Evolutionary conservation across 345 rosid genomes (phyloP).

Genomic region (Salix exigua): DNA sequence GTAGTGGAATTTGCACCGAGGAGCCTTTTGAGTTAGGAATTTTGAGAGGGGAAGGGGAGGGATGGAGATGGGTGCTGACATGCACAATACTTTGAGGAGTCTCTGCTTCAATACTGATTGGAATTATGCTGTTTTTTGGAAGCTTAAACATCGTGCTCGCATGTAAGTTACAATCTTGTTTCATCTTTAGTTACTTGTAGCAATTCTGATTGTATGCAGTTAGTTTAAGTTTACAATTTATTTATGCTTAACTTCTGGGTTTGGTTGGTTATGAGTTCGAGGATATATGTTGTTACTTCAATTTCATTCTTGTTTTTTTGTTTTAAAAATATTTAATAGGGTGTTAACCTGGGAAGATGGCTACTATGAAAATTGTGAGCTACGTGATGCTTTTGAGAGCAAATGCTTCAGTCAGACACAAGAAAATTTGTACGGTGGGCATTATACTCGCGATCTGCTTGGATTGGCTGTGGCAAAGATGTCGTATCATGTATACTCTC

Average conservation of each 20-base stretch:
- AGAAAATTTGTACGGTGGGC: constrained; percentile 37
- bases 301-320: background rate
- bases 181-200: background rate
- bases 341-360: constrained; percentile 89
- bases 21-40: constrained; percentile 9
- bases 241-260: background rate
- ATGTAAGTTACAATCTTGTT: constrained; percentile 41
- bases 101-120: constrained; percentile 74
- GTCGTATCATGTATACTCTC: constrained; percentile 78
- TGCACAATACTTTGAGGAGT: constrained; percentile 56
- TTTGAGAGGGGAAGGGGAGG: constrained; percentile 4
- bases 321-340: constrained; percentile 32
- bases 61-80: constrained; percentile 47
- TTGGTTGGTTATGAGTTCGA: background rate
- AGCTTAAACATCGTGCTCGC: constrained; percentile 68
- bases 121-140: constrained; percentile 91
- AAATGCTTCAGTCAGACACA: constrained; percentile 35
- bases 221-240: background rate
- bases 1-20: background rate
- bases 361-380: constrained; percentile 53
- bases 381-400: constrained; percentile 35
- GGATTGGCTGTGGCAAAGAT: constrained; percentile 83
- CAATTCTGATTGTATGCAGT: background rate
- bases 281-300: background rate
- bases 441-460: constrained; percentile 47